phyloP scores from a whole-genome alignment of 2,329 filamentous ascomycete genomes.

The Hypocrella siamensis region DNA sequence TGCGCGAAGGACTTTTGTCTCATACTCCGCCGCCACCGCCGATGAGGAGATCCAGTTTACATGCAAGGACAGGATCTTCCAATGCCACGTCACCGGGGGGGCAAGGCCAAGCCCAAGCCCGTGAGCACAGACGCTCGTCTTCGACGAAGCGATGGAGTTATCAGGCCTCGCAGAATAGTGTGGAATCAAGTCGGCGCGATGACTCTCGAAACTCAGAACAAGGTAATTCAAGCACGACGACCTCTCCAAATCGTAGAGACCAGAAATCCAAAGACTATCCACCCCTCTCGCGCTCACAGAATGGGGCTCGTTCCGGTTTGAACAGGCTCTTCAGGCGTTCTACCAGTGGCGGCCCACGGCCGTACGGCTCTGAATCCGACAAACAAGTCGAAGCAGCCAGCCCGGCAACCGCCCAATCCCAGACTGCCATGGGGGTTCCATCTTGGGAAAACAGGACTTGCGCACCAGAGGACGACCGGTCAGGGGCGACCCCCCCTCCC shows the following conservation, averaged over 20 bases:
- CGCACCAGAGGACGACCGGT: constrained; percentile 23
- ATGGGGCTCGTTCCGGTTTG: constrained; percentile 26
- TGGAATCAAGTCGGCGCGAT: constrained; percentile 13
- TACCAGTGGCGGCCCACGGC: no score
- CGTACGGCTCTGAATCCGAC: no score
- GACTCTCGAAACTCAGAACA: constrained; percentile 11
- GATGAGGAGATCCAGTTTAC: constrained; percentile 35
- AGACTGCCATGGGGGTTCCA: constrained; percentile 19
- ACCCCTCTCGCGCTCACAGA: constrained; percentile 29
- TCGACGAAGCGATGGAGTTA: constrained; percentile 9
- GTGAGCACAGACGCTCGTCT: not conserved
- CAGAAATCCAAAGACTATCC: constrained; percentile 30
- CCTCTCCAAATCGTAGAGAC: constrained; percentile 9
- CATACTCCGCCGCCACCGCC: constrained; percentile 30
- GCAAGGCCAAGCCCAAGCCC: constrained; percentile 4
- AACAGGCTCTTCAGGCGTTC: constrained; percentile 37
- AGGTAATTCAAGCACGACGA: constrained; percentile 6
- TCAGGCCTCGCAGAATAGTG: constrained; percentile 13
- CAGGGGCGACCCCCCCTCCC: constrained; percentile 38
- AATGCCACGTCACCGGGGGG: constrained; percentile 6
- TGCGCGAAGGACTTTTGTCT: constrained; percentile 22
- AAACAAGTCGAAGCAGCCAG: not conserved
- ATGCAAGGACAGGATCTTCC: constrained; percentile 25
- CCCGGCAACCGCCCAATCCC: constrained; percentile 8
- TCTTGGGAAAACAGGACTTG: constrained; percentile 22